Evolutionary conservation across 306 rosid species (phyloP), one percentile per base, ranked within the genome.

Genomic region (Sicyos baderoa): DNA sequence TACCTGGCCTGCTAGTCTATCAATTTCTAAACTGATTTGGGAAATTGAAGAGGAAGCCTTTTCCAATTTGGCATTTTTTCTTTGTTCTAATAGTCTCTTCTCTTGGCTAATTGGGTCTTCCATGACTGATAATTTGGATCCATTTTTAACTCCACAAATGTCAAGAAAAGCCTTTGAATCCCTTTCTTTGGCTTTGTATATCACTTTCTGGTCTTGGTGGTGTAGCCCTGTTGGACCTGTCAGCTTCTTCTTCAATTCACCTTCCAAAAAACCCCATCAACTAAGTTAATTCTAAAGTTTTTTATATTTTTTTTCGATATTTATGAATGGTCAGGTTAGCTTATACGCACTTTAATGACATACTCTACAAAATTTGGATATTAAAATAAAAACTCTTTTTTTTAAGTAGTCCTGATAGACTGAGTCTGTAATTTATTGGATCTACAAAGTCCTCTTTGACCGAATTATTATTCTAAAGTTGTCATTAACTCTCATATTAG

Each of bases 191-290:
- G 81, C 88, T 81, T 83, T 93, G 84, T 68, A 89, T 27, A 89
- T 79, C 76, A 93, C 52, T 70, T 87, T 93, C 76, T 89, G 97
- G 54, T 87, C 95, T 50, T 73, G 64, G 56, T 74, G 87, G 75
- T 87, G 93, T 78, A 93, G 53, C 3, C 89, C 90, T 0, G 95
- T 86, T 2, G 70, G 54, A 57, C 73, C 91, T 56, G 82, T 76
- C 77, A 93, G 73, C 83, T 83, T 77, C 67, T 89, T 89, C 91
- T 93, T 93, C 95, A 93, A 77, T 53, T 93, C 94, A 63, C 97
- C 98, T 93, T 9, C 37, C 37, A 32, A 49, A 32, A 49, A 29
- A 66, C 37, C 37, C 37, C 37, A 32, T 32, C 37, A 32, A 32
- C 37, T 32, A 32, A 1, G 3, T 32, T 32, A 32, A 32, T 32